A percentile compares a stretch with the other conserved stretches of the same genome.
These are phyloP conservation scores for Cucumis hystrix DNA, from an alignment of 306 rosid species.

Conservation along the genomic window DNA sequence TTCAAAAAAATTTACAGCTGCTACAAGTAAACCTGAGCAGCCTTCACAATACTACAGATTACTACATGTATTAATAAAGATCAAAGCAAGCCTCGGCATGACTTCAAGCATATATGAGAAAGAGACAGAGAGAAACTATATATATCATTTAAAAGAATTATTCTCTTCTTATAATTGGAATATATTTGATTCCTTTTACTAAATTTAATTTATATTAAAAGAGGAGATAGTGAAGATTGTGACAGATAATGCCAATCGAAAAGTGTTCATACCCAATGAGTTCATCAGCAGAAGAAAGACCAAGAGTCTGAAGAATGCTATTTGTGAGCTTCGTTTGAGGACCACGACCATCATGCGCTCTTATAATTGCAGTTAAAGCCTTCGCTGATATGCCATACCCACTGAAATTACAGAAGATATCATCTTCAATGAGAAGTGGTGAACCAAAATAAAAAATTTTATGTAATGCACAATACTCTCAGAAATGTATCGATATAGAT, in stretches of 20 bases:
- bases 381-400: constrained; percentile 92
- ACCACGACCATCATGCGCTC: constrained; percentile 88
- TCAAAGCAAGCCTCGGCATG: background rate
- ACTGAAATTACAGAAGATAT: constrained; percentile 25
- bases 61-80: background rate
- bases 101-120: background rate
- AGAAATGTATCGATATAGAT: background rate
- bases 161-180: background rate
- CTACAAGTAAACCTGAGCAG: background rate
- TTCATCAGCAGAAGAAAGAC: constrained; percentile 74
- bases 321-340: constrained; percentile 48
- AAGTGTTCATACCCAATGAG: constrained; percentile 53
- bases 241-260: background rate
- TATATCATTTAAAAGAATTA: background rate
- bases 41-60: background rate
- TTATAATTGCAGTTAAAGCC: constrained; percentile 72
- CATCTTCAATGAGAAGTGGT: background rate
- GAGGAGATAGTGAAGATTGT: background rate
- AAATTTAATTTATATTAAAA: background rate
- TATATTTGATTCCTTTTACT: background rate
- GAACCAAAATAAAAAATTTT: background rate
- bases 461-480: background rate
- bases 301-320: constrained; percentile 40
- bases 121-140: background rate
- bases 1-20: background rate